Evolutionary conservation across 208 protist species (phyloP).

Genomic region (Leishmania braziliensis): DNA sequence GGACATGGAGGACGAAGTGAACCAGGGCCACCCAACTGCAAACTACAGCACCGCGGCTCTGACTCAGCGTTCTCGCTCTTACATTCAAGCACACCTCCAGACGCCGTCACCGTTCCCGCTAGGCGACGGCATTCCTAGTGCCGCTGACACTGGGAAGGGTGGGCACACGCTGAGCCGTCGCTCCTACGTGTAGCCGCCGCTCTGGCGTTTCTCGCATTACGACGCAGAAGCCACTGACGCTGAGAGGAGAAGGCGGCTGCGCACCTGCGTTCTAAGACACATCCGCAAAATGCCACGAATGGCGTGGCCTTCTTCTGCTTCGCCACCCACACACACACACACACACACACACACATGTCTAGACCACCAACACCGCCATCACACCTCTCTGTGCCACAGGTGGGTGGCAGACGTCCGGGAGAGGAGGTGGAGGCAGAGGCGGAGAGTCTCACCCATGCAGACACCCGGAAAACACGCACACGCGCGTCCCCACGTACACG

Average conservation of each 20-base stretch:
- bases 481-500: neutral
- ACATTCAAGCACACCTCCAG: neutral
- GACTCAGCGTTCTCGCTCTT: neutral
- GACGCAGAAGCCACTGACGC: neutral
- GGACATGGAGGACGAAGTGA: neutral
- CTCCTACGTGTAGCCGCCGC: neutral
- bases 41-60: neutral
- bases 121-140: neutral
- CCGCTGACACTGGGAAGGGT: neutral
- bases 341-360: too few relatives aligned
- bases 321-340: neutral
- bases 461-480: neutral
- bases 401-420: neutral
- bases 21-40: neutral
- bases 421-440: neutral
- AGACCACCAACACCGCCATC: neutral
- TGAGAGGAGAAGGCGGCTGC: neutral
- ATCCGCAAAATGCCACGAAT: neutral
- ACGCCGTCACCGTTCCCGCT: neutral
- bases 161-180: neutral
- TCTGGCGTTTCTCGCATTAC: neutral
- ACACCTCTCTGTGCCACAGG: neutral
- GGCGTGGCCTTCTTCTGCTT: neutral
- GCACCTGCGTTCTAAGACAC: neutral
- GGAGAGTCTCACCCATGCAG: too few relatives aligned